Evolutionary conservation across 2,329 filamentous ascomycete species (phyloP).

Genomic region (Penicillium sp.): DNA sequence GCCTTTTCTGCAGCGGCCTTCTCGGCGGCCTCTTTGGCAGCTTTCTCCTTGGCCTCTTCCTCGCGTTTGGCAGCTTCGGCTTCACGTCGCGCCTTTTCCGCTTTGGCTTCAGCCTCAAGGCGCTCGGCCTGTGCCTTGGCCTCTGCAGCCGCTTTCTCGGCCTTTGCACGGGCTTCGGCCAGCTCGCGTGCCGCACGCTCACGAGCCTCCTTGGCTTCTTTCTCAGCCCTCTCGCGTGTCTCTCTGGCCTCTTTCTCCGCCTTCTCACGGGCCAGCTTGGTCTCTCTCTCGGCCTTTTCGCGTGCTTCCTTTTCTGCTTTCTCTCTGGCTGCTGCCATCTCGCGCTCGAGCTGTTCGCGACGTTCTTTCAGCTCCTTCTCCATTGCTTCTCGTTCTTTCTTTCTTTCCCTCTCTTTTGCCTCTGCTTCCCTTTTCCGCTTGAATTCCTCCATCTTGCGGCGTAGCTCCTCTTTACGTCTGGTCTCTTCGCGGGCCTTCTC

Average conservation of each 20-base stretch:
- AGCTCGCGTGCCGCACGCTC: slow-evolving; percentile 12
- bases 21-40: slow-evolving; percentile 48
- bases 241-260: slow-evolving; percentile 21
- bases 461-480: slow-evolving; percentile 33
- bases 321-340: slow-evolving; percentile 30
- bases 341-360: slow-evolving; percentile 35
- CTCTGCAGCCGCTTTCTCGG: slow-evolving; percentile 19
- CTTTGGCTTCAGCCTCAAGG: slow-evolving; percentile 31
- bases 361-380: slow-evolving; percentile 36
- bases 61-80: slow-evolving; percentile 27
- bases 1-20: slow-evolving; percentile 55
- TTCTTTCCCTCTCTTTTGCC: slow-evolving; percentile 33
- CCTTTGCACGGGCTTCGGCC: slow-evolving; percentile 13
- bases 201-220: slow-evolving; percentile 7
- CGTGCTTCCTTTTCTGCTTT: slow-evolving; percentile 31
- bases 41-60: slow-evolving; percentile 31
- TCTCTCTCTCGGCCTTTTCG: slow-evolving; percentile 11
- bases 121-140: slow-evolving; percentile 26
- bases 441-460: slow-evolving; percentile 35
- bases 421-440: slow-evolving; percentile 33
- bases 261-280: slow-evolving; percentile 12
- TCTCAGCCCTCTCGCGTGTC: slow-evolving; percentile 4
- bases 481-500: slow-evolving; percentile 29
- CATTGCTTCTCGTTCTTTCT: slow-evolving; percentile 37
- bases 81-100: slow-evolving; percentile 19